Base-by-base conservation (phyloP, 2,329 filamentous ascomycete species). In the Epicoccum sorghinum region DNA sequence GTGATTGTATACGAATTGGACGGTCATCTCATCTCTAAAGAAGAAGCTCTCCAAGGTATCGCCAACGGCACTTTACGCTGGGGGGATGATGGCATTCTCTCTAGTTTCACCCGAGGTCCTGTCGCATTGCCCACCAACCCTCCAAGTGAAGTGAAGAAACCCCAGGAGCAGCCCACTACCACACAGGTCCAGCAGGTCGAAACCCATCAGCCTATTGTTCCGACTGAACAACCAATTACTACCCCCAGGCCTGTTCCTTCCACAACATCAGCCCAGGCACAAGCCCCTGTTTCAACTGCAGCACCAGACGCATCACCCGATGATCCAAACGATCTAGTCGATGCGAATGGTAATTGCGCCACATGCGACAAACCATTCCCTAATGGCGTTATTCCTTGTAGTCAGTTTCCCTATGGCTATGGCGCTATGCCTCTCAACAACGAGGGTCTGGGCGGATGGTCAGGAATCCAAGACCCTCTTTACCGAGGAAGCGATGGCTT, bases 341-440 rank as follows among this genome's bases (percentile, higher is more conserved):
- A 70, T 12, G 46, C 59, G 8, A 43, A 67, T 39, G 68, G 66
- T 4, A 44, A 62, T 18, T 70, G 67, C 38, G 29, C 23, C 4
- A 90, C 89, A 45, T 62, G 93, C 49, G 79, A 86, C 61, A 77
- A 78, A 13, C 78, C 86, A 7, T 98, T 98, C 81, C 89, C 89
- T 10, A 88, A 88, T 74, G 90, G 90, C 55, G 75, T 86, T 64
- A 67, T 96, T 49, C 76, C 82, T 60, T 98, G 95, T 79, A 77
- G 75, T 58, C 70, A 80, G 1, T 96, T 97, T 79, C 93, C 93
- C 13, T 86, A 86, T 3, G 80, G 85, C 0, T 98, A 96, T 69
- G 95, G 95, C 64, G 89, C 93, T 1, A 69, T 96, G 40, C 48
- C 85, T 43, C 78, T 95, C 27, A 71, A 82, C 50, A 93, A 89